Base-by-base conservation (phyloP, 768 basidiomycete species). In the Boletus rubescentipes region DNA sequence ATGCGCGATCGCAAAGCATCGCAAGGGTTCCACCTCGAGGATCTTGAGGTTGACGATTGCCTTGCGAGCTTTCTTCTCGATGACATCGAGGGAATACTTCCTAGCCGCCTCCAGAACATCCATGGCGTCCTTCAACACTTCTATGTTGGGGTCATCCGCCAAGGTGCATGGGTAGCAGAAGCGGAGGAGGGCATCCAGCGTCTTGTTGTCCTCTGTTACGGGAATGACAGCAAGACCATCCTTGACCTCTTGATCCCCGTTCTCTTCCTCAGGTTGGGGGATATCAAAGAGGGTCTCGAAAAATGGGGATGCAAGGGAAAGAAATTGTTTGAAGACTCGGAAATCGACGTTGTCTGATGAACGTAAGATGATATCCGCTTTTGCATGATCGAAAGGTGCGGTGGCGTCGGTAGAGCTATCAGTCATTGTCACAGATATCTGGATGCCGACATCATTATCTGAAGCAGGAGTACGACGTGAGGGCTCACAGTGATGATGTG, bases 261-360 rank as follows among this genome's bases (percentile, higher is more conserved):
- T 41, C 21, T 14, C 46, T 31, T 53, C 31, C 6, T 37, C 10
- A 10, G 69, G 56, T 30, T 73, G 66, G 8, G 68, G 67, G 6
- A 73, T 55, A 21, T 58, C 36, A 41, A 74, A 70, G 58, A 75
- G n/a, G n/a, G n/a, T n/a, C n/a, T n/a, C n/a, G n/a, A n/a, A n/a
- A n/a, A n/a, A 61, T 0, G 68, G 62, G 18, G 74, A 74, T 2
- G 70, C 63, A 9, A 70, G 61, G n/a, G 67, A n/a, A n/a, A n/a
- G n/a, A n/a, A n/a, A n/a, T n/a, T n/a, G n/a, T n/a, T n/a, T n/a
- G n/a, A n/a, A n/a, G n/a, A n/a, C n/a, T n/a, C n/a, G n/a, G n/a
- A n/a, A n/a, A n/a, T n/a, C n/a, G n/a, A n/a, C n/a, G n/a, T n/a
- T n/a, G n/a, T n/a, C n/a, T n/a, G n/a, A n/a, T n/a, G n/a, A n/a